phyloP scores from a whole-genome alignment of 2,329 filamentous ascomycete genomes.

The Colletotrichum sp. region DNA sequence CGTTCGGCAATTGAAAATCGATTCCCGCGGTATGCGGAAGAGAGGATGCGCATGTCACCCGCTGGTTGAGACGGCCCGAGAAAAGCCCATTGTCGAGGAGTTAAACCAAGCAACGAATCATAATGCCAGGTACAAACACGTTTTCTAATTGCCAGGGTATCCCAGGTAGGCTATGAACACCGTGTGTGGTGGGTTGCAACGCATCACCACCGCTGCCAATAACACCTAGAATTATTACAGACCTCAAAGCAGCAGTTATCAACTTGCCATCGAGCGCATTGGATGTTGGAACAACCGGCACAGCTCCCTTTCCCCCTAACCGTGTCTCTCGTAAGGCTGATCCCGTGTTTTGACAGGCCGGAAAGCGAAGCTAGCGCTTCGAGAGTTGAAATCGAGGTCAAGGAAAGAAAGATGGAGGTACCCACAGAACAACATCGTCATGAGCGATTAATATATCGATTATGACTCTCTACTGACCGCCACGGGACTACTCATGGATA shows the following conservation, averaged over 20 bases:
- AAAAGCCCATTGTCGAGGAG: background rate
- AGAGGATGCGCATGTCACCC: background rate
- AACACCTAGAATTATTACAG: background rate
- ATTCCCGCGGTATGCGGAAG: background rate
- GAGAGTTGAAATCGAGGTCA: background rate
- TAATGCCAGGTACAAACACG: background rate
- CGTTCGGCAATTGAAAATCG: background rate
- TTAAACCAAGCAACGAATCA: background rate
- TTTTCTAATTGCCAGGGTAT: background rate
- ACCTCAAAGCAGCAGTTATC: background rate
- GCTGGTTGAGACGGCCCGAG: background rate
- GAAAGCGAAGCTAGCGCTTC: accelerated
- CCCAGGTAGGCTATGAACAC: background rate
- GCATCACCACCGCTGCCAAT: background rate
- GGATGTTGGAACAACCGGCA: background rate
- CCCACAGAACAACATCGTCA: background rate
- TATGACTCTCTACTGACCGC: background rate
- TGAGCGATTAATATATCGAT: background rate
- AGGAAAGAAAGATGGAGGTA: background rate
- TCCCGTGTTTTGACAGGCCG: background rate
- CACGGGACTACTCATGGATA: background rate
- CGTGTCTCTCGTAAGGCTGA: background rate
- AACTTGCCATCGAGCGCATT: background rate
- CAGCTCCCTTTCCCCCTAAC: accelerated
- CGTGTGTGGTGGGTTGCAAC: background rate